Conservation (phyloP, 768 basidiomycete species). For the Hericium rajendrae region DNA sequence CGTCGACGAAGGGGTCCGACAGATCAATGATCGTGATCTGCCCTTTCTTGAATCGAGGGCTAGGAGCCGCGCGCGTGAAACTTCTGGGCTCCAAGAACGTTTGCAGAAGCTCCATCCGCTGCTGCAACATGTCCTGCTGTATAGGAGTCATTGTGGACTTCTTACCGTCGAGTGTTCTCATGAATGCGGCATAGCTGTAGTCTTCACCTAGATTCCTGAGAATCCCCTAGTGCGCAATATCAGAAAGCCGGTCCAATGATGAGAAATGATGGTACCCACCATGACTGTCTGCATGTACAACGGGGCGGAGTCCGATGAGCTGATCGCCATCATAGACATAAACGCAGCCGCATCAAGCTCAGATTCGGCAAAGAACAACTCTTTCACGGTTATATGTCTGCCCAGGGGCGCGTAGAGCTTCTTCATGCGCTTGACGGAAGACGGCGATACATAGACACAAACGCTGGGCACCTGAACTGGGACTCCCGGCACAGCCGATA, state of each 20-base stretch:
- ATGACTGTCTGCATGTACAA: constrained; percentile 62
- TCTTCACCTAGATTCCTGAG: constrained; percentile 54
- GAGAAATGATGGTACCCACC: constrained; percentile 31
- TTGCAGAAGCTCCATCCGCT: constrained; percentile 50
- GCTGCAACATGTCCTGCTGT: constrained; percentile 48
- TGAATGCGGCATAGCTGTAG: constrained; percentile 44
- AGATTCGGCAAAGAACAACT: constrained; percentile 42
- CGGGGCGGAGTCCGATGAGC: constrained; percentile 49
- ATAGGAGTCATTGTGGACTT: constrained; percentile 45
- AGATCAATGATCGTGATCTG: constrained; percentile 61
- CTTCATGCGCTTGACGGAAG: constrained; percentile 53
- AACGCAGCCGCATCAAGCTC: constrained; percentile 65
- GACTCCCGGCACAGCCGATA: constrained; percentile 14
- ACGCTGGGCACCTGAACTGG: constrained; percentile 22
- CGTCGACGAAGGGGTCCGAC: constrained; percentile 66
- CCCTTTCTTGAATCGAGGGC: constrained; percentile 40
- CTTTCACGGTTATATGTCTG: constrained; percentile 37
- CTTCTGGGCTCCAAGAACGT: constrained; percentile 41
- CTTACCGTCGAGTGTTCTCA: constrained; percentile 31
- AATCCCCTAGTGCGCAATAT: constrained; percentile 32
- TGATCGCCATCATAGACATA: constrained; percentile 67
- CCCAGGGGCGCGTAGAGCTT: constrained; percentile 37
- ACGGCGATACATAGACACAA: constrained; percentile 48
- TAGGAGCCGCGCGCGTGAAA: neutral
- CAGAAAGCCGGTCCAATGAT: neutral